Evolutionary conservation across 352 stramenopile species (phyloP).

Genomic region (Pythium dissotocum): DNA sequence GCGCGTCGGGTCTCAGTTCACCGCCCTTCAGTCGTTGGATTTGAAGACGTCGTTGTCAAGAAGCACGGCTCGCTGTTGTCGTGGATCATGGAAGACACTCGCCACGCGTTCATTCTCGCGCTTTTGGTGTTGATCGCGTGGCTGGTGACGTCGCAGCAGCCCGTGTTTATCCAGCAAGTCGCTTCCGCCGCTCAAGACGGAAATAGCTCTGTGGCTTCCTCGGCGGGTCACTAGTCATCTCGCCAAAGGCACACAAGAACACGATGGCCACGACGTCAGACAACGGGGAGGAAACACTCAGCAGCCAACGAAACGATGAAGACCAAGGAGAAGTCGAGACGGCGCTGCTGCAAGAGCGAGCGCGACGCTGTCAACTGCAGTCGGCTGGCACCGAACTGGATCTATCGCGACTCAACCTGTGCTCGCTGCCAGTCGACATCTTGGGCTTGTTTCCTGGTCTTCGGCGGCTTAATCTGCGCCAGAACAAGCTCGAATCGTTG

Average conservation of each 20-base stretch:
- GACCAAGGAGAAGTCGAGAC: neutral
- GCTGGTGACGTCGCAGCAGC: slow-evolving; percentile 42
- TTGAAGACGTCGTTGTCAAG: slow-evolving; percentile 30
- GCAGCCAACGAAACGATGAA: neutral
- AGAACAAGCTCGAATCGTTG: slow-evolving; percentile 39
- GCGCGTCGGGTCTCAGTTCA: neutral
- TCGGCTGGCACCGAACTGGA: slow-evolving; percentile 45
- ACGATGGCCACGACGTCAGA: neutral
- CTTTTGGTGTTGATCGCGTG: slow-evolving; percentile 65
- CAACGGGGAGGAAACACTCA: neutral
- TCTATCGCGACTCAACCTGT: slow-evolving; percentile 45
- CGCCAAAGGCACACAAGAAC: neutral
- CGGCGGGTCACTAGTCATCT: neutral
- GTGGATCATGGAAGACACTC: slow-evolving; percentile 68
- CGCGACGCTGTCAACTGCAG: slow-evolving; percentile 26
- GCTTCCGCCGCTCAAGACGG: neutral
- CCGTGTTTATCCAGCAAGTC: neutral
- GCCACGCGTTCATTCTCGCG: slow-evolving; percentile 60
- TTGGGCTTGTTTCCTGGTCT: slow-evolving; percentile 41
- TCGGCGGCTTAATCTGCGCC: slow-evolving; percentile 47
- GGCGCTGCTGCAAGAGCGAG: slow-evolving; percentile 18
- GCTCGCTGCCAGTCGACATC: slow-evolving; percentile 36
- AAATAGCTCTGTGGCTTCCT: slow-evolving; percentile 13
- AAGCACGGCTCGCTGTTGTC: slow-evolving; percentile 70
- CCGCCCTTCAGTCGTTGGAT: neutral